Base-by-base conservation (phyloP, 345 rosid species). In the Turritis glabra region DNA sequence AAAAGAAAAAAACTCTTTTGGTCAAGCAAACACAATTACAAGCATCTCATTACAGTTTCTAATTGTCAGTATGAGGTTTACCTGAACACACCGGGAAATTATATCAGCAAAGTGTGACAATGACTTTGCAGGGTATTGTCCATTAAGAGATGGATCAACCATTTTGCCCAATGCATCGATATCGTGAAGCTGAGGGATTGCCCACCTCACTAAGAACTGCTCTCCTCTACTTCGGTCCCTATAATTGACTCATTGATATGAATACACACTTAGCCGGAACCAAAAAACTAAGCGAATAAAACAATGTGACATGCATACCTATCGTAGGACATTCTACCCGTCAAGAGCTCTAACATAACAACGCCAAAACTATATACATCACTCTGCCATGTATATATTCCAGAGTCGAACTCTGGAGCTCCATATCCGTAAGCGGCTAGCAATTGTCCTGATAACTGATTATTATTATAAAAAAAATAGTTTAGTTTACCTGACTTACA, bases 331-430 rank as follows among this genome's bases (percentile, higher is more conserved):
- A 85, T 88, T 56, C 97, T 84, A 72, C 97, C 99, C 1, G 98
- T 96, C 82, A 96, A 83, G 78, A 96, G 93, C 79, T 96, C 99
- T 54, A 96, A 67, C 99, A 96, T 96, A 62, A 92, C 97, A 51
- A 90, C 98, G 8, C 99, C 99, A 80, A 96, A 96, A 84, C 99
- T 92, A 79, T 81, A 96, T 55, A 92, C 93, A 79, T 96, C 99
- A 80, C 99, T 92, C 77, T 84, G 86, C 69, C 74, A 73, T 33
- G 92, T 96, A 80, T 92, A 96, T 74, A 84, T 84, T 74, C 99
- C 99, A 0, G 93, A 84, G 77, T 96, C 99, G 4, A 88, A 92
- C 76, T 96, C 99, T 7, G 99, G 99, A 63, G 98, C 99, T 71
- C 99, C 98, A 74, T 90, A 92, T 50, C 94, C 89, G 68, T 89